Conservation (phyloP, 768 basidiomycete species). For the Antrodiella citrinella region DNA sequence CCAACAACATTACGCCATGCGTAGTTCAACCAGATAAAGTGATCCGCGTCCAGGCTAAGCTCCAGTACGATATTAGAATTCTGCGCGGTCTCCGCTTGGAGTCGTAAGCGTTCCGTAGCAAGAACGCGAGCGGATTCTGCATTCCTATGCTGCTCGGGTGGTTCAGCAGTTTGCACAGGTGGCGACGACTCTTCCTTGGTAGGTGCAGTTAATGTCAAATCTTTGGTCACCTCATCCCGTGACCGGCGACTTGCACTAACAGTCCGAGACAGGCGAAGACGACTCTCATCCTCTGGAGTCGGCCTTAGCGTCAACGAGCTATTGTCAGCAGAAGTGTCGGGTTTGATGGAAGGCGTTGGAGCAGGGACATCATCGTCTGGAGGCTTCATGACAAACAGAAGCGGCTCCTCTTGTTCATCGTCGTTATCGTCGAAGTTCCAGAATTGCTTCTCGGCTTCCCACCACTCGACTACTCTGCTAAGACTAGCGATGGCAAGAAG, state of each 20-base stretch:
- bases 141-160: conserved; percentile 21
- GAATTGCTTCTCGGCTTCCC: conserved; percentile 99
- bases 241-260: conserved; percentile 45
- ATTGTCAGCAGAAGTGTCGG: conserved; percentile 18
- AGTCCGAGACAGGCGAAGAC: conserved; percentile 40
- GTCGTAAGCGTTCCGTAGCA: conserved; percentile 78
- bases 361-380: conserved; percentile 47
- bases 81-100: conserved; percentile 92
- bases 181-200: conserved; percentile 9
- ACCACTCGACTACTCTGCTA: conserved; percentile 97
- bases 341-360: conserved; percentile 27
- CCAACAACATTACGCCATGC: conserved; percentile 91
- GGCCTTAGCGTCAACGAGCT: conserved; percentile 29
- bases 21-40: conserved; percentile 93
- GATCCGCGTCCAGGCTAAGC: conserved; percentile 87
- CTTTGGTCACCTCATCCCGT: conserved; percentile 51
- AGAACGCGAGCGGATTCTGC: conserved; percentile 76
- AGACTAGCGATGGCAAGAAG: conserved; percentile 93
- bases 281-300: conserved; percentile 44
- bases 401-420: conserved; percentile 82
- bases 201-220: conserved; percentile 21
- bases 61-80: conserved; percentile 96
- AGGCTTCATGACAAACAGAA: conserved; percentile 91
- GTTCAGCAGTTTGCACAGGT: conserved; percentile 15
- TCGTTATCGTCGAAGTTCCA: conserved; percentile 97